Evolutionary conservation across 129 eudicot species (phyloP).

Genomic region (Ambrosia trifida): DNA sequence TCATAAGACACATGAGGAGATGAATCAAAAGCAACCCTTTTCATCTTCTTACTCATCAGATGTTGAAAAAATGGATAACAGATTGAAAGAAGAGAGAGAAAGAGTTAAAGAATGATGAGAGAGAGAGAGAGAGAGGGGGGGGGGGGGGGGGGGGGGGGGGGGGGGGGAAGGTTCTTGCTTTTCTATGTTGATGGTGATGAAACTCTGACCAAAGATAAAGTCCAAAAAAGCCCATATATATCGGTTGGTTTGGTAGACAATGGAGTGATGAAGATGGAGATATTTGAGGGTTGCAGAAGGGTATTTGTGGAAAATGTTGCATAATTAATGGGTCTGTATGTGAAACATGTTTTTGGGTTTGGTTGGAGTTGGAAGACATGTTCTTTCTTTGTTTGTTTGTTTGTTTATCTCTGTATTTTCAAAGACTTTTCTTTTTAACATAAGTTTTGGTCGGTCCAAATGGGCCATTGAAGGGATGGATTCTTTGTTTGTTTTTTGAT

Average conservation of each 20-base stretch:
- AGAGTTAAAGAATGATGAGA: constrained; percentile 4
- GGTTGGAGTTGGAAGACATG: constrained; percentile 57
- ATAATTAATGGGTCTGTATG: constrained; percentile 38
- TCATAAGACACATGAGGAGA: constrained; percentile 38
- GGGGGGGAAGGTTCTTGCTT: constrained; percentile 59
- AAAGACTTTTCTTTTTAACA: constrained; percentile 35
- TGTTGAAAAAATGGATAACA: constrained; percentile 30
- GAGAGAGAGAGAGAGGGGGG: constrained; percentile 22
- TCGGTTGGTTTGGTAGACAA: constrained; percentile 54
- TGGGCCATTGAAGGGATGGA: constrained; percentile 67
- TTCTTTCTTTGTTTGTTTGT: constrained; percentile 13
- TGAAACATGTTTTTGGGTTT: constrained; percentile 45
- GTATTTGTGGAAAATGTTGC: constrained; percentile 49
- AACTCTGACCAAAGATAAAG: constrained; percentile 64
- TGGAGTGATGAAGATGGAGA: constrained; percentile 86
- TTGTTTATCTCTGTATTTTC: constrained; percentile 15
- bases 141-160: constrained; percentile 43
- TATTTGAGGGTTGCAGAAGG: constrained; percentile 85
- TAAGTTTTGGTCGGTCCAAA: constrained; percentile 64
- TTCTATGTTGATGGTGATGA: constrained; percentile 53
- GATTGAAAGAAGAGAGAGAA: constrained; percentile 7
- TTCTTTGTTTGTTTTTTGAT: constrained; percentile 37
- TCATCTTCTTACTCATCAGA: constrained; percentile 66
- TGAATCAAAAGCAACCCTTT: constrained; percentile 53
- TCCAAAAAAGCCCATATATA: constrained; percentile 80